A percentile compares a stretch with the other conserved stretches of the same genome.
These are phyloP conservation scores for Tagetes patula DNA, from an alignment of 129 eudicot genomes.

Conservation along the genomic window DNA sequence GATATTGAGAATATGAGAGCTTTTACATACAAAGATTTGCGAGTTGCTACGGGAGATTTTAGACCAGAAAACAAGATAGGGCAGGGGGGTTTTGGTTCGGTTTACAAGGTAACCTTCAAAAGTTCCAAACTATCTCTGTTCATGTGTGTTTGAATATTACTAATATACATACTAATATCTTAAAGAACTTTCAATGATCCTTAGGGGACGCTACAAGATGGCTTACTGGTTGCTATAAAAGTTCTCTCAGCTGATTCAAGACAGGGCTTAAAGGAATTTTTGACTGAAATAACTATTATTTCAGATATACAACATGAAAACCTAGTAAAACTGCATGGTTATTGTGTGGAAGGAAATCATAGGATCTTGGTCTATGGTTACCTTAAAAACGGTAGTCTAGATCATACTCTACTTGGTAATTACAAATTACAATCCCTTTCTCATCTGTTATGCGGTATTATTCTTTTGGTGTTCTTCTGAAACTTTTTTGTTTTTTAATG, in stretches of 20 bases:
- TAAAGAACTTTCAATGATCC: constrained; percentile 8
- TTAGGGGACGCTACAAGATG: constrained; percentile 77
- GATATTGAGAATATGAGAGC: constrained; percentile 44
- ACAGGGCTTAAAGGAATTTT: constrained; percentile 72
- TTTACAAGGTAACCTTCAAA: constrained; percentile 62
- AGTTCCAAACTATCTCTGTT: not conserved
- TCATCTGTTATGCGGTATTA: not conserved
- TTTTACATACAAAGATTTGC: constrained; percentile 62
- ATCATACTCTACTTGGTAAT: constrained; percentile 76
- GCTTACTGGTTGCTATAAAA: constrained; percentile 67
- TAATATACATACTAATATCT: constrained; percentile 15
- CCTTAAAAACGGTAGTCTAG: constrained; percentile 83
- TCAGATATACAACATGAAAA: constrained; percentile 78
- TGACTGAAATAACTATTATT: constrained; percentile 67
- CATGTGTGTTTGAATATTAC: constrained; percentile 15
- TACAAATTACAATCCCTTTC: not conserved
- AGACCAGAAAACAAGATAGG: constrained; percentile 64
- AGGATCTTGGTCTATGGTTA: constrained; percentile 84
- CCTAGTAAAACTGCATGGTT: constrained; percentile 77
- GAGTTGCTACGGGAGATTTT: constrained; percentile 62
- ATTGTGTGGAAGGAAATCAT: constrained; percentile 67
- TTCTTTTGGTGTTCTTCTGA: not conserved
- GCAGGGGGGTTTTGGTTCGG: constrained; percentile 89
- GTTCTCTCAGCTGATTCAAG: constrained; percentile 74
- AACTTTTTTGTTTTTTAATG: not conserved